These are phyloP conservation scores for Linnemannia exigua DNA, from an alignment of 192 early-diverging fungal species.

Conservation along the genomic window DNA sequence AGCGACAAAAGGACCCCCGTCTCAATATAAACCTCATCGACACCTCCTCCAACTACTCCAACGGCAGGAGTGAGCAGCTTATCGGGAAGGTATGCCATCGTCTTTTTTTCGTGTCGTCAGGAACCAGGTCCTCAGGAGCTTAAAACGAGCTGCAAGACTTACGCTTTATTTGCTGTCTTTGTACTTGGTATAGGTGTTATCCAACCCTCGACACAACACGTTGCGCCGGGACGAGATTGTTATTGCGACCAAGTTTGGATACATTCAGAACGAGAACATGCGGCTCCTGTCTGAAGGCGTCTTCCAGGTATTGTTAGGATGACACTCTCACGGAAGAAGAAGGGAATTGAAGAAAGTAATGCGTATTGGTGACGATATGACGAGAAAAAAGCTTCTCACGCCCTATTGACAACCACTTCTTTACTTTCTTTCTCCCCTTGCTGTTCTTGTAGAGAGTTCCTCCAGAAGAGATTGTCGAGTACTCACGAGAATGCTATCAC, in stretches of 20 bases:
- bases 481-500: constrained; percentile 50
- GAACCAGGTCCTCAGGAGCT: not conserved
- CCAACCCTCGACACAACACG: constrained; percentile 36
- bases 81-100: constrained; percentile 40
- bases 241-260: constrained; percentile 54
- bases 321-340: too few relatives aligned
- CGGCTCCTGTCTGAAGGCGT: constrained; percentile 38
- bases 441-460: constrained; percentile 29
- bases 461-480: constrained; percentile 51
- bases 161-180: not conserved
- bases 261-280: constrained; percentile 58
- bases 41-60: constrained; percentile 53
- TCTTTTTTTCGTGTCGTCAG: not conserved
- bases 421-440: not conserved
- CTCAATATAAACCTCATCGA: constrained; percentile 57
- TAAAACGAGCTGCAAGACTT: not conserved
- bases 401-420: not conserved
- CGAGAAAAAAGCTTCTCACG: not conserved
- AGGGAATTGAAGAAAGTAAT: too few relatives aligned
- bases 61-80: constrained; percentile 51
- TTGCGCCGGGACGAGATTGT: constrained; percentile 37
- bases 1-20: constrained; percentile 39
- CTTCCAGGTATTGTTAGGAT: constrained; percentile 24
- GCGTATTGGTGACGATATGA: too few relatives aligned
- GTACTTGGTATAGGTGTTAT: constrained; percentile 18